Percentiles rank a stretch among this genome's conserved stretches.
Evolutionary conservation across 2,329 filamentous ascomycete genomes (phyloP).

Genomic region (Clarireedia hainanense): DNA sequence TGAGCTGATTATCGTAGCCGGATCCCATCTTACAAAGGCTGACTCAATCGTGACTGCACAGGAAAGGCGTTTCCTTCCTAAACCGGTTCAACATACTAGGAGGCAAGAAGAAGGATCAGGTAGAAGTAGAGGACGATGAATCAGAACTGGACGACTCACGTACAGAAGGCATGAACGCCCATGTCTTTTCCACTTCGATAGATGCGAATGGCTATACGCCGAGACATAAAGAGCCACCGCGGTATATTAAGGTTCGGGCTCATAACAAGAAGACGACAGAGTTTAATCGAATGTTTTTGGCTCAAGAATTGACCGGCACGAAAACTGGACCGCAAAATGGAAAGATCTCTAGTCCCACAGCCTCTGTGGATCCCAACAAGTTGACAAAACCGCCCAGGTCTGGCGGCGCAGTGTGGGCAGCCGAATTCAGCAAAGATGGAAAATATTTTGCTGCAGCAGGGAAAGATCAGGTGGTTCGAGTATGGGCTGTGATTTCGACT

Average conservation of each 20-base stretch:
- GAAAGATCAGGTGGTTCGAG: conserved; percentile 74
- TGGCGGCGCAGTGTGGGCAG: conserved; percentile 75
- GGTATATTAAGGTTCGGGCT: conserved; percentile 79
- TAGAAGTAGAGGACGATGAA: conserved; percentile 48
- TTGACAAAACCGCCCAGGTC: conserved; percentile 19
- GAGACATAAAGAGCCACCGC: conserved; percentile 77
- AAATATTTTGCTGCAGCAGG: conserved; percentile 88
- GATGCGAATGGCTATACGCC: conserved; percentile 69
- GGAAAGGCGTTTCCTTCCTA: conserved; percentile 84
- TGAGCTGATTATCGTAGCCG: background rate
- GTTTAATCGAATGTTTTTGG: conserved; percentile 83
- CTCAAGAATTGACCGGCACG: conserved; percentile 74
- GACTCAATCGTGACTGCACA: conserved; percentile 30
- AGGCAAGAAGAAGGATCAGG: conserved; percentile 61
- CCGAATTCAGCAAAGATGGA: conserved; percentile 88
- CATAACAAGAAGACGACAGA: conserved; percentile 75
- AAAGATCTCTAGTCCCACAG: conserved; percentile 23
- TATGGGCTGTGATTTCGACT: conserved; percentile 83
- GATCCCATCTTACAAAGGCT: conserved; percentile 1
- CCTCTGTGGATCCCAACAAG: conserved; percentile 18
- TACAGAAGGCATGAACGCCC: conserved; percentile 73
- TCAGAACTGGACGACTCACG: conserved; percentile 63
- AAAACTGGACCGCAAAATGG: conserved; percentile 30
- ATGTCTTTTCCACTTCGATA: conserved; percentile 71
- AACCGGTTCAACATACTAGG: conserved; percentile 71